Base-by-base conservation (phyloP, 257 asterid species). In the Perilla frutescens region DNA sequence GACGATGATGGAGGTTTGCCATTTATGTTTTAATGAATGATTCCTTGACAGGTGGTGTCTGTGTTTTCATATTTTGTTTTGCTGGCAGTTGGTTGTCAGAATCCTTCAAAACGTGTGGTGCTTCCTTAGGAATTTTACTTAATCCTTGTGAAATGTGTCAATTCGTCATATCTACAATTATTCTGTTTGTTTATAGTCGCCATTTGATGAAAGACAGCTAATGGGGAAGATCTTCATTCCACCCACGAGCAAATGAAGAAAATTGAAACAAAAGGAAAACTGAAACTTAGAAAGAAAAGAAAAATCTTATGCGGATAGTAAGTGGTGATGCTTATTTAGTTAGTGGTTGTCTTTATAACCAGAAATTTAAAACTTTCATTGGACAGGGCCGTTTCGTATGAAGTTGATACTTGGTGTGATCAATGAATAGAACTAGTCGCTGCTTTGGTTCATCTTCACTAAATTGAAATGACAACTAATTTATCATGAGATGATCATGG, bases 101-200 rank as follows among this genome's bases (percentile, higher is more conserved):
- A 55, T 55, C 55, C 4, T 29, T 50, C 10, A 39, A 36, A n/a
- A 5, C 1, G 1, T 13, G 10, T 50, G 67, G 4, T 40, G 12
- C 10, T 8, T 51, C 10, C 39, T 43, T 51, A 60, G 8, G 64
- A 40, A n/a, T 61, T 37, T 57, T 49, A 31, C 32, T 9, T 34
- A 34, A 34, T 34, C 37, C 37, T 34, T 34, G 0, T 34, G 37
- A 34, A 69, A 53, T 14, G 2, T 43, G 66, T 55, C 26, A 12
- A 64, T 29, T 11, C 15, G 39, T 26, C 45, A 44, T 50, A 3
- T 54, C 49, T 34, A 41, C 32, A 39, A 58, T 31, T 53, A 51
- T 34, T 50, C 3, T 9, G 8, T 45, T 61, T 34, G 8, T 69
- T 69, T 15, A 15, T 20, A 63, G 76, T 48, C 66, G 8, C 73